phyloP scores from a whole-genome alignment of 2,329 filamentous ascomycete species.

The Periglandula ipomoeae region DNA sequence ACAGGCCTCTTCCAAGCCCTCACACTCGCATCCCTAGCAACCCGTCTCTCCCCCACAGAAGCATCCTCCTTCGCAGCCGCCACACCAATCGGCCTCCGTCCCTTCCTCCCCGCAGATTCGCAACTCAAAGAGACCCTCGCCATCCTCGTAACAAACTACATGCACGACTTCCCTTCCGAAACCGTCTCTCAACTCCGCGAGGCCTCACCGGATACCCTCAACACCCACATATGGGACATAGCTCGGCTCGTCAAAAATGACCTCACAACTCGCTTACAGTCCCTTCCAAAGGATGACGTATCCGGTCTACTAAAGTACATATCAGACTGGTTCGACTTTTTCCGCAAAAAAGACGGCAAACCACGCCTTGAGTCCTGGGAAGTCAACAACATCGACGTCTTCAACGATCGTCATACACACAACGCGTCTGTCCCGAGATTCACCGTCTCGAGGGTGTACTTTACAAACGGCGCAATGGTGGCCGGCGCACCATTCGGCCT shows the following conservation, averaged over 20 bases:
- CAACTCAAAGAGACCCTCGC: constrained; percentile 21
- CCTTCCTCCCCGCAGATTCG: constrained; percentile 22
- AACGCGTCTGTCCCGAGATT: constrained; percentile 14
- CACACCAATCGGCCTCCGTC: constrained; percentile 37
- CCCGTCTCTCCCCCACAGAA: constrained; percentile 22
- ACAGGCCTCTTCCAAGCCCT: constrained; percentile 41
- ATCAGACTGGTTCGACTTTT: constrained; percentile 33
- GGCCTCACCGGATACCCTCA: constrained; percentile 9
- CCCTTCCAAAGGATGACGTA: constrained; percentile 33
- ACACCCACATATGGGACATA: constrained; percentile 32
- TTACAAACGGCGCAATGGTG: constrained; percentile 39
- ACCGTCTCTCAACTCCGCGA: constrained; percentile 18
- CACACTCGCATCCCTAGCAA: constrained; percentile 30
- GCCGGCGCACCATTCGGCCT: constrained; percentile 33
- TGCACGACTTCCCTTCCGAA: constrained; percentile 19
- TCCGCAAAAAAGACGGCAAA: constrained; percentile 31
- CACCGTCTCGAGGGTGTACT: constrained; percentile 35
- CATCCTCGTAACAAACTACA: constrained; percentile 28
- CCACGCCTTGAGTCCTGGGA: constrained; percentile 36
- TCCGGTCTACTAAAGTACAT: constrained; percentile 33
- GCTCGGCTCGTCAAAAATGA: constrained; percentile 26
- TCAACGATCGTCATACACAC: constrained; percentile 14
- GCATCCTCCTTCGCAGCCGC: constrained; percentile 25
- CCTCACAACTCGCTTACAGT: constrained; percentile 23
- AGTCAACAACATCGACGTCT: constrained; percentile 42